These are phyloP conservation scores for Glycine latifolia DNA, from an alignment of 306 rosid species.

Conservation along the genomic window DNA sequence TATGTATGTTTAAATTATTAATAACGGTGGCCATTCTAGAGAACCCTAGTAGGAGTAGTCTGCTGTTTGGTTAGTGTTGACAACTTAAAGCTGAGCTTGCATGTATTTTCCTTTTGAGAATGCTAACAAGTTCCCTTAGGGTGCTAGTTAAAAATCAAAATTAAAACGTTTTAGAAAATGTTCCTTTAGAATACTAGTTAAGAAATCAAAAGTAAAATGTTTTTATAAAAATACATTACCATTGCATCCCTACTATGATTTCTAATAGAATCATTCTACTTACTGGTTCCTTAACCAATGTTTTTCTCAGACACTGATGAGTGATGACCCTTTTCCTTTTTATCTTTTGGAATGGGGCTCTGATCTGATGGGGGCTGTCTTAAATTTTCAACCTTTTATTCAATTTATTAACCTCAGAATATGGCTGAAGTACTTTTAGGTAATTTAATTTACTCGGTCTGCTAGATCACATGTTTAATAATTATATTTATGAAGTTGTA, in stretches of 20 bases:
- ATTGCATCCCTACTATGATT: background rate
- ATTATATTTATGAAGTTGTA: constrained; percentile 17
- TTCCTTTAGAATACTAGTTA: background rate
- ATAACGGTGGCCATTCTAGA: background rate
- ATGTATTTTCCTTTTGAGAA: no score
- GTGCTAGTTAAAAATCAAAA: no score
- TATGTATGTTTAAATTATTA: background rate
- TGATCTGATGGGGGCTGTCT: background rate
- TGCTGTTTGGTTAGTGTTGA: background rate
- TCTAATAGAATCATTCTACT: background rate
- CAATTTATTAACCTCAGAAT: no score
- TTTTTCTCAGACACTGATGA: no score
- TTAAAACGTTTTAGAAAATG: no score
- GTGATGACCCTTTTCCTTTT: background rate
- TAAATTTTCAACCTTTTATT: background rate
- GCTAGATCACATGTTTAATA: background rate
- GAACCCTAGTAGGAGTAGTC: background rate
- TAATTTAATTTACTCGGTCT: constrained; percentile 4
- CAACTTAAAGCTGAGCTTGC: background rate
- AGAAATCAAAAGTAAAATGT: background rate
- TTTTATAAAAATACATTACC: background rate
- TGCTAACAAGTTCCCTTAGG: no score
- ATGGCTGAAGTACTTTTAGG: background rate
- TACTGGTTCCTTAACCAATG: no score
- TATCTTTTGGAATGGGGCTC: constrained; percentile 28